Percentiles rank a stretch among this genome's conserved stretches.
These are phyloP conservation scores for Mytilinidion resinicola DNA, from an alignment of 495 filamentous ascomycete genomes.

Conservation along the genomic window DNA sequence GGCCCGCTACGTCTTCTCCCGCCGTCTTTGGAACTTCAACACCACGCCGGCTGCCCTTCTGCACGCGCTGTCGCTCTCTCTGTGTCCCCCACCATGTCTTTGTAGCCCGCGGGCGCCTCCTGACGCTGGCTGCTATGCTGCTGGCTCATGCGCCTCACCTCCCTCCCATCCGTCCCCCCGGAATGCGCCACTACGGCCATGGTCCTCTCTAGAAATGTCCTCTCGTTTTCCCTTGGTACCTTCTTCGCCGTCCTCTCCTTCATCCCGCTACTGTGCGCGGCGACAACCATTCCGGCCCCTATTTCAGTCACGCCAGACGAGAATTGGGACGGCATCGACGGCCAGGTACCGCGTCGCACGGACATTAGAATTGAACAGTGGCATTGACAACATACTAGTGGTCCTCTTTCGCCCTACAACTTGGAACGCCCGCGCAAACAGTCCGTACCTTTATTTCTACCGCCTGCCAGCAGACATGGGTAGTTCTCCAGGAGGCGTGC, in stretches of 20 bases:
- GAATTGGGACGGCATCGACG: slow-evolving; percentile 49
- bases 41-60: no score
- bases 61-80: no score
- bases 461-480: slow-evolving; percentile 41
- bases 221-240: background rate
- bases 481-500: slow-evolving; percentile 34
- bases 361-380: no score
- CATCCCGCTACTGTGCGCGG: background rate
- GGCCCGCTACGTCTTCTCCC: no score
- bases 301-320: slow-evolving; percentile 33
- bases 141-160: no score
- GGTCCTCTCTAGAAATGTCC: background rate
- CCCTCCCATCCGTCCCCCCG: no score
- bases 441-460: slow-evolving; percentile 45
- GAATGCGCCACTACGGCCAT: slow-evolving; percentile 7
- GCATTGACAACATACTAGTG: slow-evolving; percentile 25
- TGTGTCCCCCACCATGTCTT: no score
- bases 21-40: no score
- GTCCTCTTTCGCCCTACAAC: slow-evolving; percentile 45
- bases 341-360: slow-evolving; percentile 15
- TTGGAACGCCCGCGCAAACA: slow-evolving; percentile 46
- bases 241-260: slow-evolving; percentile 5
- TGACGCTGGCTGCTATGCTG: no score
- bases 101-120: no score
- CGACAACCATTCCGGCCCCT: slow-evolving; percentile 23